Evolutionary conservation across 306 rosid species (phyloP), one percentile per base, ranked within the genome.

Genomic region (Cicer arietinum): DNA sequence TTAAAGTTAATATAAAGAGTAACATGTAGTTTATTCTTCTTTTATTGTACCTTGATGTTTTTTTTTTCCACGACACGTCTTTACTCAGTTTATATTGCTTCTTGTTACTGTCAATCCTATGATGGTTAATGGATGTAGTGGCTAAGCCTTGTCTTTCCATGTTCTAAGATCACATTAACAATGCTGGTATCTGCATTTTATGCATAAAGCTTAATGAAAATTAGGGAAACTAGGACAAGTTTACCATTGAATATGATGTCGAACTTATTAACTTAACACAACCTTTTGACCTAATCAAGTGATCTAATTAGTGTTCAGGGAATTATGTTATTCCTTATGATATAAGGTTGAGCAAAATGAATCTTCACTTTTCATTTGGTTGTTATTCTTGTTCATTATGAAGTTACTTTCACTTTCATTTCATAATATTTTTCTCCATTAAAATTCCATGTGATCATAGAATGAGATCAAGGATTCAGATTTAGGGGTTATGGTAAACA

Each of bases 351-450:
- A 44, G 60, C 42, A 22, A 58, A 72, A 11, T 16, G 51, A 60
- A n/a, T 77, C 45, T 12, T 25, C 10, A 65, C 41, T 10, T 66
- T 45, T 57, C 62, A 41, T 75, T 65, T 53, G 42, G n/a, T 40
- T 75, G 14, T 64, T 25, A 18, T 46, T 41, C 14, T 39, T 71
- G 51, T 79, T 66, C 17, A 58, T 7, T 74, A 8, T 67, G 78
- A 76, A 53, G 17, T 70, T 58, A 71, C 50, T 69, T 37, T 53
- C 65, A 51, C 54, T 46, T 51, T 70, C 35, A 35, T 41, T 45
- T 51, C 71, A 35, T 30, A 80, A 30, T 65, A 48, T 79, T 67
- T 41, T 8, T 62, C 77, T 60, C 45, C 77, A 73, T 66, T 43
- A 22, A 41, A 67, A 58, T 80, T 74, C 61, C 46, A 61, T 12